Evolutionary conservation across 305 asterid species (phyloP).

Genomic region (Fraxinus dipetala): DNA sequence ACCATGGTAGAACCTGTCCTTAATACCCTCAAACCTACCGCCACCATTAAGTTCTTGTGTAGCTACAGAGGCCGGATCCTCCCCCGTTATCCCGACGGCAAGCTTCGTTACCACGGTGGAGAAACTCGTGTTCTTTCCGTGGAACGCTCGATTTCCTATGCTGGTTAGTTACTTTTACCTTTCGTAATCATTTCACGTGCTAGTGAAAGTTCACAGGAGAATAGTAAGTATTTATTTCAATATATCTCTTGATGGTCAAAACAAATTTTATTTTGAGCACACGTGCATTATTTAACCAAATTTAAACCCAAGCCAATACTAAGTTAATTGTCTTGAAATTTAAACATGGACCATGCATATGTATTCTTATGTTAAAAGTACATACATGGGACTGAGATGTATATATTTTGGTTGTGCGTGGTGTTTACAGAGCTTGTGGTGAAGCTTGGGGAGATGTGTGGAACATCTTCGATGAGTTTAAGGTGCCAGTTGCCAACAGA

Average conservation of each 20-base stretch:
- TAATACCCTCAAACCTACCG: constrained; percentile 22
- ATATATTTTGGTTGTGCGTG: background rate
- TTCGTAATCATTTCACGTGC: background rate
- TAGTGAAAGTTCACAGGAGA: background rate
- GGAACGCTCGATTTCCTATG: constrained; percentile 58
- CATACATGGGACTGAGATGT: background rate
- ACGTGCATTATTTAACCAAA: background rate
- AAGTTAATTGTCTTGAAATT: background rate
- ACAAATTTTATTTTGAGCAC: background rate
- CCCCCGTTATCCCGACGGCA: constrained; percentile 84
- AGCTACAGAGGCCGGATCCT: constrained; percentile 89
- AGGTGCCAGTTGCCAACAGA: constrained; percentile 79
- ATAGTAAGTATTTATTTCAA: background rate
- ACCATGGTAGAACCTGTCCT: constrained; percentile 45
- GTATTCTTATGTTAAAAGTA: background rate
- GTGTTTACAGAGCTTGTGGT: constrained; percentile 51
- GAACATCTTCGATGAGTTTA: constrained; percentile 46
- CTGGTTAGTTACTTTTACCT: constrained; percentile 43
- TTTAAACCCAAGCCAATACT: background rate
- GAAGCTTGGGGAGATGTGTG: constrained; percentile 67
- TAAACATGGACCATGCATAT: background rate
- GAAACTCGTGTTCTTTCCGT: constrained; percentile 79
- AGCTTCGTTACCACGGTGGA: constrained; percentile 88
- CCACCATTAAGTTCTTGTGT: constrained; percentile 54
- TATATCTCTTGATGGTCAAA: background rate